These are phyloP conservation scores for Penicillium diatomitis DNA, from an alignment of 495 filamentous ascomycete genomes.

Conservation along the genomic window DNA sequence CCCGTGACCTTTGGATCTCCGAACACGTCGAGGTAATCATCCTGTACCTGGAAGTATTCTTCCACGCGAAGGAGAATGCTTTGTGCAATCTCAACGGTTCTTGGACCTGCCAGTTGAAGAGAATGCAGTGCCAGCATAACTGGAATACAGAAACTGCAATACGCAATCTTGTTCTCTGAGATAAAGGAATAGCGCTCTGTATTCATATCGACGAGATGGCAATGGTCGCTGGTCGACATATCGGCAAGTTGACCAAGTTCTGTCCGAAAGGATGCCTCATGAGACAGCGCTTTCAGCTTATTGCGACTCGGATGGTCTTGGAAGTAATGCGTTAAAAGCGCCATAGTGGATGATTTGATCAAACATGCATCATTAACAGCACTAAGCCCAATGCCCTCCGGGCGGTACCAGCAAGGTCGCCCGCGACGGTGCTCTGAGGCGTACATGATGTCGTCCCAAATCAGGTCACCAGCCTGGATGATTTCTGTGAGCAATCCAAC, in stretches of 20 bases:
- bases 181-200: neutral
- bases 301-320: constrained; percentile 43
- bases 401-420: constrained; percentile 78
- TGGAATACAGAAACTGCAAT: neutral
- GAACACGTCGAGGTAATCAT: neutral
- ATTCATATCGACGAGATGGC: neutral
- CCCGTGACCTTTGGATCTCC: neutral
- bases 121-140: neutral
- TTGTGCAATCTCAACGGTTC: neutral
- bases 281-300: constrained; percentile 75
- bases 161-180: neutral
- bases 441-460: constrained; percentile 87
- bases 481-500: constrained; percentile 89
- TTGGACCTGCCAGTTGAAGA: neutral
- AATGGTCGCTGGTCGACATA: neutral
- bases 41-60: neutral
- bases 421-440: constrained; percentile 71
- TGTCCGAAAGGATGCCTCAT: constrained; percentile 72
- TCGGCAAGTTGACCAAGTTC: constrained; percentile 82
- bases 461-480: constrained; percentile 82
- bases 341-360: constrained; percentile 69
- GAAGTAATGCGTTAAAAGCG: constrained; percentile 75
- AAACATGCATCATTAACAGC: constrained; percentile 90
- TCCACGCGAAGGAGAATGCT: neutral
- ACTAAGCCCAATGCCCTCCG: constrained; percentile 69